Percentiles rank a stretch among this genome's conserved stretches.
These are phyloP conservation scores for Blumeriella jaapii DNA, from an alignment of 2,329 filamentous ascomycete species.

Conservation along the genomic window DNA sequence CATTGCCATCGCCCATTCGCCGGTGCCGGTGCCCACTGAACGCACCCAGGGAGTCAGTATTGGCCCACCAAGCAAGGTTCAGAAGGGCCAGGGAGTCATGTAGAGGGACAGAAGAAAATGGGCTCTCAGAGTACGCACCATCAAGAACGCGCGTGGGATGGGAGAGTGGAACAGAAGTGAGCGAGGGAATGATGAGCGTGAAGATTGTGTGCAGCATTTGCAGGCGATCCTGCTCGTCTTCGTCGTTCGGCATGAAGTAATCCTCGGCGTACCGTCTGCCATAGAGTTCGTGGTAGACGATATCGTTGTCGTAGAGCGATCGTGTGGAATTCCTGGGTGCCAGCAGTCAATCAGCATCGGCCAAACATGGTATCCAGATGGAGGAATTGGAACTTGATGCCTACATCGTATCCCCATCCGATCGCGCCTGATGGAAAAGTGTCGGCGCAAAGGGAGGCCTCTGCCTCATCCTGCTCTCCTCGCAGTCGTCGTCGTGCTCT, in stretches of 20 bases:
- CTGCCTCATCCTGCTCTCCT: constrained; percentile 5
- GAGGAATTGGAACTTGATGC: too few relatives aligned
- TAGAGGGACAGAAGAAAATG: neutral
- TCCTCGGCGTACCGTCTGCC: constrained; percentile 38
- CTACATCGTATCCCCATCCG: constrained; percentile 19
- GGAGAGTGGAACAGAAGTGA: constrained; percentile 25
- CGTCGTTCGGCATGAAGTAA: constrained; percentile 29
- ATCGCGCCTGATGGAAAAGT: constrained; percentile 12
- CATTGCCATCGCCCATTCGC: constrained; percentile 52
- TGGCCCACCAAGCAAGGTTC: too few relatives aligned
- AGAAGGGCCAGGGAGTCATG: too few relatives aligned
- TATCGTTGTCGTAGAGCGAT: constrained; percentile 24
- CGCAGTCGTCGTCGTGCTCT: constrained; percentile 8
- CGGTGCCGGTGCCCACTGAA: constrained; percentile 47
- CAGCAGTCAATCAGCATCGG: neutral
- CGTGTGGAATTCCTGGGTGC: constrained; percentile 23
- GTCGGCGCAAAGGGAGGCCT: constrained; percentile 8
- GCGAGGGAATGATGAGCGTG: constrained; percentile 20
- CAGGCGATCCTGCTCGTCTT: constrained; percentile 24
- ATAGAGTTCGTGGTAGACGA: constrained; percentile 34
- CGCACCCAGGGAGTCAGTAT: too few relatives aligned
- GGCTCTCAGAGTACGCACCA: too few relatives aligned
- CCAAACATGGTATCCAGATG: too few relatives aligned
- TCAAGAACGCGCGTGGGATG: constrained; percentile 34
- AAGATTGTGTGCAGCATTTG: constrained; percentile 23